These are phyloP conservation scores for Physcia stellaris DNA, from an alignment of 495 filamentous ascomycete species.

Conservation along the genomic window DNA sequence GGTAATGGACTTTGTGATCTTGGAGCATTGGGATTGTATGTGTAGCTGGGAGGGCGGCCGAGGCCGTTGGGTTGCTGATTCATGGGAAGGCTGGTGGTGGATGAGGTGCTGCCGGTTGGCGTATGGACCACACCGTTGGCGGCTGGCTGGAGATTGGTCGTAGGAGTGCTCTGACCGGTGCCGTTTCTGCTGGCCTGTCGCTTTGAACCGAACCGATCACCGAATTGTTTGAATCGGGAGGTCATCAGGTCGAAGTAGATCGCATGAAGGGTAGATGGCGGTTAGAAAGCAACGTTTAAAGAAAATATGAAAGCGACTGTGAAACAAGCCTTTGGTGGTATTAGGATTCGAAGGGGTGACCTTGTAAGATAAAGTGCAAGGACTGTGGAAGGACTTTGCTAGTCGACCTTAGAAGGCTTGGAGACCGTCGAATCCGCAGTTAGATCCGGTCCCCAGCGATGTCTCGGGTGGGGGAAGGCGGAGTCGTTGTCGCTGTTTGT, in stretches of 20 bases:
- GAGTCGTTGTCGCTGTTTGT: no score
- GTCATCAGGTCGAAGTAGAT: conserved; percentile 33
- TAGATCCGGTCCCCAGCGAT: no score
- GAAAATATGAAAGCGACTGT: no score
- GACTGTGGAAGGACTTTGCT: no score
- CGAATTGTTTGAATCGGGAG: conserved; percentile 35
- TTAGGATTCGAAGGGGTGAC: no score
- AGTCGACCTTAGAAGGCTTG: no score
- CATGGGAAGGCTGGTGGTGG: conserved; percentile 39
- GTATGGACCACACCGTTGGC: conserved; percentile 18
- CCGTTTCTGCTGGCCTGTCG: conserved; percentile 27
- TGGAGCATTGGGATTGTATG: conserved; percentile 44
- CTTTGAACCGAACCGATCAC: conserved; percentile 26
- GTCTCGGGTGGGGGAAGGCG: no score
- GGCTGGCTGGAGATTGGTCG: conserved; percentile 24
- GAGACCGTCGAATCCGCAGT: no score
- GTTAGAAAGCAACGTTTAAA: no score
- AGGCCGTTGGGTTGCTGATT: conserved; percentile 26
- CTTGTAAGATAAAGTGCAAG: no score
- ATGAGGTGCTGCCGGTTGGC: conserved; percentile 27
- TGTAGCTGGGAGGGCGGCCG: conserved; percentile 62
- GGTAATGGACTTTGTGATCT: conserved; percentile 45
- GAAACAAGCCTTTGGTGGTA: no score
- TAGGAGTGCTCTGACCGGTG: conserved; percentile 18
- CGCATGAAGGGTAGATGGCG: no score